Evolutionary conservation across 257 asterid species (phyloP).

Genomic region (Linaria vulgaris): DNA sequence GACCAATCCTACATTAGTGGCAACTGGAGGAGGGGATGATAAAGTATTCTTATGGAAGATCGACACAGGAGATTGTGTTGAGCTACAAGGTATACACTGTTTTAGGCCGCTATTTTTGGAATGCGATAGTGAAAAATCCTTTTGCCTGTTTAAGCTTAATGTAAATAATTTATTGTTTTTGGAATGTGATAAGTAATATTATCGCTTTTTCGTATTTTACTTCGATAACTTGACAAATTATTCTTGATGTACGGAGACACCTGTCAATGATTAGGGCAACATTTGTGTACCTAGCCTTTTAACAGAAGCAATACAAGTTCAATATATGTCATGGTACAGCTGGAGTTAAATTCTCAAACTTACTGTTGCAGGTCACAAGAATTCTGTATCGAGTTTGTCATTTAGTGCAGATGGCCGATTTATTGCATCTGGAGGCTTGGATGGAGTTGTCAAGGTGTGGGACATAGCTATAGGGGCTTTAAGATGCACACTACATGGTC

Average conservation of each 20-base stretch:
- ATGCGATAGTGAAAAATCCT: not conserved
- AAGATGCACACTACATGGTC: conserved; percentile 83
- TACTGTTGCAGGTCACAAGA: conserved; percentile 67
- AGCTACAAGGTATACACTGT: conserved; percentile 61
- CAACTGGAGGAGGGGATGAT: conserved; percentile 98
- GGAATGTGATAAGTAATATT: not conserved
- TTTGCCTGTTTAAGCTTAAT: not conserved
- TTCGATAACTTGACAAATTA: not conserved
- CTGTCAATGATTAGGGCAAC: not conserved
- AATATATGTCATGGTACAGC: not conserved
- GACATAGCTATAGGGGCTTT: conserved; percentile 49
- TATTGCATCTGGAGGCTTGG: conserved; percentile 89
- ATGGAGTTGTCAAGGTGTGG: conserved; percentile 82
- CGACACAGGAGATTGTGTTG: conserved; percentile 73
- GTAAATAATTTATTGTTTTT: not conserved
- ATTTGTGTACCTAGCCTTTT: conserved; percentile 1
- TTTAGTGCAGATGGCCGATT: conserved; percentile 82
- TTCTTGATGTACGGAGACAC: not conserved
- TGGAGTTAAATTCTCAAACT: conserved; percentile 27
- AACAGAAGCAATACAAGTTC: not conserved
- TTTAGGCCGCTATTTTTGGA: conserved; percentile 15
- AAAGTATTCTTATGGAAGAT: conserved; percentile 84
- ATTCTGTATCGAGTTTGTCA: conserved; percentile 69
- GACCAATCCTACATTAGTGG: conserved; percentile 73
- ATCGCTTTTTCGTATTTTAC: not conserved